Base-by-base conservation (phyloP, 768 basidiomycete genomes). In the Tylopilus sp. region DNA sequence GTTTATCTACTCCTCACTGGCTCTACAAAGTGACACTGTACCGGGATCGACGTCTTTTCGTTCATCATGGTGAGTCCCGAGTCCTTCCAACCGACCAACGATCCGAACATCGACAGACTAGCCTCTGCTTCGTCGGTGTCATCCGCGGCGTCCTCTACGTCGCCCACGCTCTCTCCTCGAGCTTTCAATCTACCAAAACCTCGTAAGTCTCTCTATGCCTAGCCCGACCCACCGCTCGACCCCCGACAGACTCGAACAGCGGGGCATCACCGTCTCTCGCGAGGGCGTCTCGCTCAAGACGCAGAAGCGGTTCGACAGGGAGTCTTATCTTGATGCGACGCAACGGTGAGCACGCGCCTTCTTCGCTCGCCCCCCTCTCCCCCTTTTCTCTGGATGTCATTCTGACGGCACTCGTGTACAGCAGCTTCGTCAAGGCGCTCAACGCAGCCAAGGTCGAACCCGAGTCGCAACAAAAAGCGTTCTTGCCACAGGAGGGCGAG, bases 281-380 rank as follows among this genome's bases (percentile, higher is more conserved):
- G 71, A 73, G 5, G 87, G 87, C 4, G 74, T 89, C 12, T 87
- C 87, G 17, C 87, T n/a, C n/a, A n/a, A n/a, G n/a, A n/a, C n/a
- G n/a, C n/a, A n/a, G n/a, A n/a, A n/a, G n/a, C n/a, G n/a, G n/a
- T n/a, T n/a, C n/a, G n/a, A n/a, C n/a, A n/a, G n/a, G n/a, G n/a
- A n/a, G n/a, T n/a, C n/a, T n/a, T n/a, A n/a, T n/a, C n/a, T n/a
- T n/a, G n/a, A n/a, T n/a, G n/a, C n/a, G n/a, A n/a, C n/a, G n/a
- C n/a, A 88, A 62, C 72, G 87, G 87, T 86, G 29, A 46, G 48
- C 11, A 10, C 10, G 30, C 6, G 9, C 13, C 13, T 31, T 13
- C 13, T 31, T 31, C 30, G 7, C 34, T 0, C 21, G 24, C n/a
- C 16, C 24, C 19, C n/a, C n/a, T n/a, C n/a, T n/a, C n/a, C n/a